Base-by-base conservation (phyloP, 176 grass and related monocot species). In the Echinochloa phyllopogon region DNA sequence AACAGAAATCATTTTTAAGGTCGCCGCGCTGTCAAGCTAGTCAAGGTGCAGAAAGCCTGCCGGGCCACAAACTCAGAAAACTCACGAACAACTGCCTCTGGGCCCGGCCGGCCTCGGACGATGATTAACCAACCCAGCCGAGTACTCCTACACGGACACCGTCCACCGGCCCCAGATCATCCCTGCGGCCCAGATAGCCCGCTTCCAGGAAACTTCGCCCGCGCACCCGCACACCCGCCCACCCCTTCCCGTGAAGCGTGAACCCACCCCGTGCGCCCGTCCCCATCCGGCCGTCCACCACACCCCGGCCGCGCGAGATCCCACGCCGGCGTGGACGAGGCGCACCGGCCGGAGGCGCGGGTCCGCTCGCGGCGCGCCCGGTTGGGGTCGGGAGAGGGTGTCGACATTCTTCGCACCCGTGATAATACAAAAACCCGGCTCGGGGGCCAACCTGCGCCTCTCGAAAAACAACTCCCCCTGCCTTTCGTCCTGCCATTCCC, bases 401-500 rank as follows among this genome's bases (percentile, higher is more conserved):
- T 90, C 88, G 84, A 86, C 88, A 86, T 48, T 77, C 42, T 71
- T 6, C 45, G 20, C 77, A 37, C 20, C 27, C 64, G 20, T 42
- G 29, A 15, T 48, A 42, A 24, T 59, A 85, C 64, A 45, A 69
- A 67, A 23, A 7, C 17, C 13, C 4, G 39, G 51, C 21, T 47
- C 49, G 82, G 66, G 41, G 50, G 39, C 49, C 27, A 81, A 20
- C 71, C 65, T 69, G 51, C 72, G 47, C 85, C 91, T 79, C 82
- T 78, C 74, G 45, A 69, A 60, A 82, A 67, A 47, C 47, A 57
- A 17, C 16, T 14, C 13, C 5, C 3, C 41, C 65, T 4, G 41
- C 14, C 12, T 57, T 14, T 41, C 49, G 78, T 74, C 65, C 77
- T 79, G 65, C 74, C 81, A 8, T 3, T 9, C 6, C 47, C 74